Base-by-base conservation (phyloP, 2,329 filamentous ascomycete species). In the Alternaria conjuncta region DNA sequence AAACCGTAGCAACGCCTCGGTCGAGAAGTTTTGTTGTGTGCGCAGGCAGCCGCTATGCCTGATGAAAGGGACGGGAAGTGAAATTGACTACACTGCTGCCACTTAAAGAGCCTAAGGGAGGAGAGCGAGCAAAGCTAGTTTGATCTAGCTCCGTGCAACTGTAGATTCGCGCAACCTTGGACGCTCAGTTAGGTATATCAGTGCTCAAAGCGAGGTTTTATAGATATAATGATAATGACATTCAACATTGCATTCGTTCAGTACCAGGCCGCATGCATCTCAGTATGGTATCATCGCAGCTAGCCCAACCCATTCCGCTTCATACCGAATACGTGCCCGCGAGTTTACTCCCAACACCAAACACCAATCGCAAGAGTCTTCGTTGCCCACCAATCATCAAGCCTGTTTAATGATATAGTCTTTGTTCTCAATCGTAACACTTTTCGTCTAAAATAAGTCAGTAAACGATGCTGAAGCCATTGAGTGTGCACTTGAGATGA, bases 391-490 rank as follows among this genome's bases (percentile, higher is more conserved):
- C 28, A 21, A 20, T 9, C 25, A 45, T 60, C 26, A 76, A 41
- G 70, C 71, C 21, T 65, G 61, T 18, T 63, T 67, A 15, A 64
- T 70, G 21, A 79, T 69, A 64, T 85, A 86, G 57, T 86, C 82
- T 65, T 81, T 80, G 69, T 86, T 86, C 67, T 86, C 84, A 23
- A 86, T 81, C 12, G 84, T 85, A 2, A 85, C 84, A 74, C 83
- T 85, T 77, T 85, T 85, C 20, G 84, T 86, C 84, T 85, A 68
- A n/a, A 10, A n/a, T 36, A 26, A 23, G 64, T 76, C 60, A 75
- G 71, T 43, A 46, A 18, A 21, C 13, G 46, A 30, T 18, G 30
- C 49, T 21, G 11, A 47, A 18, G 26, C 44, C 12, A n/a, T 32
- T 47, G 23, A n/a, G 21, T 20, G 30, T 53, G 49, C 18, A 30